phyloP scores from a whole-genome alignment of 1,284 basidiomycete genomes.

The Bjerkandera adusta region DNA sequence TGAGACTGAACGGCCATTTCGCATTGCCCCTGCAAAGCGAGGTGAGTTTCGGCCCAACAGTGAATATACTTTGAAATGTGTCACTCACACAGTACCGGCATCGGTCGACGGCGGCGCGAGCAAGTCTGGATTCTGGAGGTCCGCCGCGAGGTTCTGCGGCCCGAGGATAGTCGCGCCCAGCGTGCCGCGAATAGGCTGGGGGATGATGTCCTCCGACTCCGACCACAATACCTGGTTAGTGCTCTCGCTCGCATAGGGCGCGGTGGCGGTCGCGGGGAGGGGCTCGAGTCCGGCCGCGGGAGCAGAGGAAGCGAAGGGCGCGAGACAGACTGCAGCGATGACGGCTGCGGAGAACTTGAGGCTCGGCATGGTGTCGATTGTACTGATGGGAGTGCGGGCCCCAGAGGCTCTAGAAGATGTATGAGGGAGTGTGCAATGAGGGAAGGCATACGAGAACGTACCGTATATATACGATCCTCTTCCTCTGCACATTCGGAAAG shows the following conservation, averaged over 20 bases:
- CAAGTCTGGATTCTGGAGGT: slow-evolving; percentile 58
- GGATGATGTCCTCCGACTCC: slow-evolving; percentile 24
- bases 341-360: slow-evolving; percentile 8
- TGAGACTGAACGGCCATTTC: slow-evolving; percentile 72
- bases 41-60: background rate
- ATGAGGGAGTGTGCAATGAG: background rate
- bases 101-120: slow-evolving; percentile 69
- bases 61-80: background rate
- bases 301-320: slow-evolving; percentile 1
- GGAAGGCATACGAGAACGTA: background rate
- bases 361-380: slow-evolving; percentile 8
- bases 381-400: background rate
- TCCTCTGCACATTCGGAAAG: no score
- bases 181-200: slow-evolving; percentile 37
- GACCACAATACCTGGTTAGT: slow-evolving; percentile 48
- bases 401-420: background rate
- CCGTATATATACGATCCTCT: no score
- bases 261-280: slow-evolving; percentile 32
- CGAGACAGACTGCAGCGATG: slow-evolving; percentile 7
- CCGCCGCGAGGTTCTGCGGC: slow-evolving; percentile 51
- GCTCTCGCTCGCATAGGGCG: slow-evolving; percentile 46
- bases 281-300: slow-evolving; percentile 11
- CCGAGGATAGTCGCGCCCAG: slow-evolving; percentile 56
- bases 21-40: slow-evolving; percentile 44
- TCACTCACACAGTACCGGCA: slow-evolving; percentile 54